Percentiles rank a stretch among this genome's conserved stretches.
These are phyloP conservation scores for Solanum bulbocastanum DNA, from an alignment of 257 asterid species.

Conservation along the genomic window DNA sequence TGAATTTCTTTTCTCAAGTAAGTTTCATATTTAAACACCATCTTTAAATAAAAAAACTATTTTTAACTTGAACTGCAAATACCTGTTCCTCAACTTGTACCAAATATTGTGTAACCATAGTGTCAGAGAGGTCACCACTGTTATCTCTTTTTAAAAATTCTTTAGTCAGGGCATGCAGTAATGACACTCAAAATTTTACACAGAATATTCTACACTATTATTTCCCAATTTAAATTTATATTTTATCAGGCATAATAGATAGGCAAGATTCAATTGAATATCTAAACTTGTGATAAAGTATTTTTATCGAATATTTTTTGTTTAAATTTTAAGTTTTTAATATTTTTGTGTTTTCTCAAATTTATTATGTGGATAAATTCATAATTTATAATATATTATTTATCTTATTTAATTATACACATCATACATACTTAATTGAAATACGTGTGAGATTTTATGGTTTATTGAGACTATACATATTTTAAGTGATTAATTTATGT, in stretches of 20 bases:
- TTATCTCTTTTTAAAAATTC: not conserved
- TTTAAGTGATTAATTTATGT: too few relatives aligned
- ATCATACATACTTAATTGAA: not conserved
- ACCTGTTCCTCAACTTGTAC: not conserved
- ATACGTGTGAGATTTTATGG: not conserved
- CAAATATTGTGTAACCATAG: not conserved
- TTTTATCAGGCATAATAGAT: not conserved
- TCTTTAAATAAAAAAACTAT: not conserved
- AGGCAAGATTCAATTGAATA: not conserved
- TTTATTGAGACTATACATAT: not conserved
- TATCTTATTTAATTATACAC: not conserved
- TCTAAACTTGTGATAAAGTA: too few relatives aligned
- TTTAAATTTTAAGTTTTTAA: too few relatives aligned
- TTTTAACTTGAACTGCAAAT: not conserved
- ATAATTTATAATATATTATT: too few relatives aligned
- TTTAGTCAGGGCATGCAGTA: not conserved
- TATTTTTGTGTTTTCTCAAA: too few relatives aligned
- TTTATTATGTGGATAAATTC: not conserved
- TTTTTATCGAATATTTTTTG: too few relatives aligned
- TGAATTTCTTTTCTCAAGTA: not conserved
- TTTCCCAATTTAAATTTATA: not conserved
- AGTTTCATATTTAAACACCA: not conserved
- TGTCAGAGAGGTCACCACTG: not conserved
- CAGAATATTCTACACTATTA: not conserved
- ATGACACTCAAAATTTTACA: not conserved